Conservation (phyloP, 1,284 basidiomycete species). For the Cryptococcus sp. region DNA sequence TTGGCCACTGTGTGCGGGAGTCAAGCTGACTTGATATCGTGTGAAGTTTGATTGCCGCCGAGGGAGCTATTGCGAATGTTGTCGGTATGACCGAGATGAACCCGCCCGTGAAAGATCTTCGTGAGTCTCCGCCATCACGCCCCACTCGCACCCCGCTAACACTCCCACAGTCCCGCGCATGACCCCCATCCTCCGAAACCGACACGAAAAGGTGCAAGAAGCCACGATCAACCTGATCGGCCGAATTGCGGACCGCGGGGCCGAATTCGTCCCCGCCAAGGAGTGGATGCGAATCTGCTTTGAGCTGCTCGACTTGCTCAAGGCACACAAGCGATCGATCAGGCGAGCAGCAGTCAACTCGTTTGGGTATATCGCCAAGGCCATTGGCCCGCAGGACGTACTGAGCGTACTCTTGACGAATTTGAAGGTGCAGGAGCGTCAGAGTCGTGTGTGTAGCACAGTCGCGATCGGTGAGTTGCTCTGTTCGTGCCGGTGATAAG, state of each 20-base stretch:
- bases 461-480: conserved; percentile 74
- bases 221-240: conserved; percentile 99
- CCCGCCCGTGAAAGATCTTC: conserved; percentile 95
- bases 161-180: conserved; percentile 78
- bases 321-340: conserved; percentile 99
- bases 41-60: conserved; percentile 90
- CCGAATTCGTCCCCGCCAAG: conserved; percentile 95
- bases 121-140: conserved; percentile 57
- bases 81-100: conserved; percentile 99
- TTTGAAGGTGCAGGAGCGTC: conserved; percentile 95
- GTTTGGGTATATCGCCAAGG: conserved; percentile 99
- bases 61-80: conserved; percentile 97
- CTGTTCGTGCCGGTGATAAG: background rate
- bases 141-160: conserved; percentile 5
- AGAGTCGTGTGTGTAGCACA: conserved; percentile 97
- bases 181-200: conserved; percentile 97
- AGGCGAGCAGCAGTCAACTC: conserved; percentile 98
- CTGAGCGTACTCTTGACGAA: conserved; percentile 95
- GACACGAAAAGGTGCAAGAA: conserved; percentile 99
- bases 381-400: conserved; percentile 98
- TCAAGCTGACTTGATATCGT: background rate
- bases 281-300: conserved; percentile 99
- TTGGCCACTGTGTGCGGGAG: background rate
- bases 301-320: conserved; percentile 92
- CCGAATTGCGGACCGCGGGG: conserved; percentile 97